Evolutionary conservation across 257 asterid species (phyloP).

Genomic region (Asclepias syriaca): DNA sequence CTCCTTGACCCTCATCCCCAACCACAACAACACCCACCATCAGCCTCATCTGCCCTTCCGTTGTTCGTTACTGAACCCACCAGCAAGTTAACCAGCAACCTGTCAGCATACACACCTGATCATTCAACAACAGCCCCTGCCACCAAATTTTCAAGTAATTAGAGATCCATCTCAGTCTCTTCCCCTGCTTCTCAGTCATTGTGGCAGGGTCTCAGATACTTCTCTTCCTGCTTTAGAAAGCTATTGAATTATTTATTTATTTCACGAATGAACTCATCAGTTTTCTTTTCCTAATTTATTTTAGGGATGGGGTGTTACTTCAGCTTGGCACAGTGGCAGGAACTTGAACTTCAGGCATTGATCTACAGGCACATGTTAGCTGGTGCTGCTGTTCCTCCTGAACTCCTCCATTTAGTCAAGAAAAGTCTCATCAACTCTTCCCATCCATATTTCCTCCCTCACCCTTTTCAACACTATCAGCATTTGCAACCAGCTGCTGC

Average conservation of each 20-base stretch:
- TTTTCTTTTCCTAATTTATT: not conserved
- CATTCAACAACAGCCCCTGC: conserved; percentile 27
- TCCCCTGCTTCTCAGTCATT: not conserved
- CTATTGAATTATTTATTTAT: not conserved
- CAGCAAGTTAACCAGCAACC: conserved; percentile 34
- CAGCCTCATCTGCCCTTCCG: conserved; percentile 41
- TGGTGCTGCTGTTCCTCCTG: conserved; percentile 73
- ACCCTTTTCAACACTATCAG: conserved; percentile 44
- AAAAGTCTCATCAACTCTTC: conserved; percentile 52
- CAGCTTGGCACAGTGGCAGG: conserved; percentile 91
- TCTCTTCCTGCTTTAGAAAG: conserved; percentile 6
- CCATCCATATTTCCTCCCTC: conserved; percentile 33
- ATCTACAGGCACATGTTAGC: conserved; percentile 73
- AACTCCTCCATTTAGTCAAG: conserved; percentile 70
- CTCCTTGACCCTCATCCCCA: conserved; percentile 25
- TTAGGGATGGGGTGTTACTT: conserved; percentile 69
- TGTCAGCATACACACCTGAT: conserved; percentile 54
- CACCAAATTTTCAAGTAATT: conserved; percentile 47
- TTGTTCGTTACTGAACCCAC: conserved; percentile 62
- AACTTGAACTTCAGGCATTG: conserved; percentile 81
- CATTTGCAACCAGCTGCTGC: conserved; percentile 51
- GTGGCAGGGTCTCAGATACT: conserved; percentile 14
- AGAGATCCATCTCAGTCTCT: conserved; percentile 15
- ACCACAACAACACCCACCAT: conserved; percentile 14
- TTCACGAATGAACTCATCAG: not conserved